phyloP scores from a whole-genome alignment of 1,284 basidiomycete species.

The Fomitopsis pinicola region DNA sequence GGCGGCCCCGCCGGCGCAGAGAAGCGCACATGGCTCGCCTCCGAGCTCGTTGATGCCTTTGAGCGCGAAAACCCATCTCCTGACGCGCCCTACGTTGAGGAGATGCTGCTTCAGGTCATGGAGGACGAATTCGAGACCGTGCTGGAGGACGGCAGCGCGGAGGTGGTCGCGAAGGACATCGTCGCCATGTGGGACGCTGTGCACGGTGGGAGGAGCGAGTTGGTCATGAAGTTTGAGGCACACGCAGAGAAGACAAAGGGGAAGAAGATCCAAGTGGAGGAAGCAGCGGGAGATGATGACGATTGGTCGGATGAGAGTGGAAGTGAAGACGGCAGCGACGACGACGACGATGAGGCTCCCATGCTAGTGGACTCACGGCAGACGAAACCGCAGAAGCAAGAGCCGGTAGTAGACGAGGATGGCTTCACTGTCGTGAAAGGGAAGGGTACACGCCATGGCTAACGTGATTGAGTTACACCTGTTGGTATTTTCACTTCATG shows the following conservation, averaged over 20 bases:
- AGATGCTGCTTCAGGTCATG: conserved; percentile 76
- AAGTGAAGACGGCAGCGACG: conserved; percentile 46
- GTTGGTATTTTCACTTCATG: no score
- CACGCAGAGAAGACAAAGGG: conserved; percentile 58
- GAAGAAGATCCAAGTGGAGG: conserved; percentile 50
- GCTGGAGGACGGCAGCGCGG: conserved; percentile 79
- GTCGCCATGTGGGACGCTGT: conserved; percentile 62
- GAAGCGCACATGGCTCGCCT: conserved; percentile 81
- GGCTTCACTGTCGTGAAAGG: conserved; percentile 81
- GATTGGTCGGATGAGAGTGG: conserved; percentile 41
- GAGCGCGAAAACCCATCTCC: conserved; percentile 54
- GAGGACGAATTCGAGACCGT: conserved; percentile 80
- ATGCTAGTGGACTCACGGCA: conserved; percentile 39
- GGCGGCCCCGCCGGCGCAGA: conserved; percentile 69
- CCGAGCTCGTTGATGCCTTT: conserved; percentile 81
- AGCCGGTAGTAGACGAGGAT: conserved; percentile 80
- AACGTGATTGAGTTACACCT: neutral
- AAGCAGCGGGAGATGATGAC: conserved; percentile 34
- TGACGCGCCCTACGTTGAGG: conserved; percentile 74
- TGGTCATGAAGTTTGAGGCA: conserved; percentile 53
- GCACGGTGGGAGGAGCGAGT: conserved; percentile 35
- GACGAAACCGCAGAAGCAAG: conserved; percentile 34
- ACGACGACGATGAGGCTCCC: conserved; percentile 45
- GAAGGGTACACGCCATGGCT: conserved; percentile 47
- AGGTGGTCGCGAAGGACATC: conserved; percentile 66